Conservation (phyloP, 2,329 filamentous ascomycete genomes). For the Zelopaecilomyces penicillatus region DNA sequence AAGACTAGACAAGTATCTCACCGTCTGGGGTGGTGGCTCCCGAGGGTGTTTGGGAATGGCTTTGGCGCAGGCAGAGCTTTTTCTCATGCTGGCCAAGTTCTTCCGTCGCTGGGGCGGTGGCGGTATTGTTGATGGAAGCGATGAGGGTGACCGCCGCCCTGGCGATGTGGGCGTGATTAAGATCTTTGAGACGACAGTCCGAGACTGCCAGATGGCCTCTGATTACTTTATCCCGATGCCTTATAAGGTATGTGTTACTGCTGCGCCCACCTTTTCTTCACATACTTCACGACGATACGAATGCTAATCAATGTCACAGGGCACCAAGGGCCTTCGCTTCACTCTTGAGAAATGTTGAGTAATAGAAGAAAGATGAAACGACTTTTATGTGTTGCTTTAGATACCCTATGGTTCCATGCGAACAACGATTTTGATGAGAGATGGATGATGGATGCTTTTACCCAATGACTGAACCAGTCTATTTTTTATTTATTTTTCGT, state of each 20-base stretch:
- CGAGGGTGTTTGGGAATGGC: constrained; percentile 29
- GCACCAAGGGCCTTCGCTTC: constrained; percentile 26
- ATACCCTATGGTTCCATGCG: too few relatives aligned
- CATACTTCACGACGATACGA: neutral
- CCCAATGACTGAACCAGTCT: too few relatives aligned
- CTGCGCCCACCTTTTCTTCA: too few relatives aligned
- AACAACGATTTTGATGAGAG: too few relatives aligned
- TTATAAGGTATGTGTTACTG: constrained; percentile 20
- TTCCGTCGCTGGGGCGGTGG: constrained; percentile 30
- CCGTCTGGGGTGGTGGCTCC: constrained; percentile 27
- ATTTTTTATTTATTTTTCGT: too few relatives aligned
- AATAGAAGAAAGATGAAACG: too few relatives aligned
- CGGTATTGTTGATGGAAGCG: constrained; percentile 21
- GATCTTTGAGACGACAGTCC: constrained; percentile 26
- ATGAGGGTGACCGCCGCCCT: constrained; percentile 22
- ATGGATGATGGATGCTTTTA: too few relatives aligned
- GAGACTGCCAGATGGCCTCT: constrained; percentile 27
- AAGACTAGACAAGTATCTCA: constrained; percentile 24
- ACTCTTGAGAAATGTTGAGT: constrained; percentile 20
- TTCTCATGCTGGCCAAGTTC: constrained; percentile 27
- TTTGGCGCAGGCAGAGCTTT: constrained; percentile 31
- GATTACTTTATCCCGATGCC: constrained; percentile 32
- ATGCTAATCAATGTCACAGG: constrained; percentile 10
- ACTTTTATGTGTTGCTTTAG: too few relatives aligned
- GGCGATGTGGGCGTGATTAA: constrained; percentile 26